Conservation (phyloP, 306 rosid genomes). For the Elaeagnus macrophylla region DNA sequence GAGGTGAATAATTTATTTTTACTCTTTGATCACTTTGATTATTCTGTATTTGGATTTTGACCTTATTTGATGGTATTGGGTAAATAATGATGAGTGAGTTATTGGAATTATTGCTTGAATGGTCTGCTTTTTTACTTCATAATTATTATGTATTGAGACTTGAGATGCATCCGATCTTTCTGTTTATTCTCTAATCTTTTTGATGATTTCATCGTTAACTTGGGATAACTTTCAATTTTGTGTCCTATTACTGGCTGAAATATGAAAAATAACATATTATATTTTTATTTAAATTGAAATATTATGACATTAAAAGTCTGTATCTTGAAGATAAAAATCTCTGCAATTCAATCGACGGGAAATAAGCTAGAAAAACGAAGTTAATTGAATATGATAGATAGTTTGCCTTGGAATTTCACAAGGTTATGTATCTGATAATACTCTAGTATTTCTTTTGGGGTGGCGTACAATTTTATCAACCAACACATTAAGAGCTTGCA, state of each 20-base stretch:
- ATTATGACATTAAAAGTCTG: not conserved
- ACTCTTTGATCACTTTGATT: not conserved
- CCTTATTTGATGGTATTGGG: not conserved
- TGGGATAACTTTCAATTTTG: not conserved
- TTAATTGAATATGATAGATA: no score
- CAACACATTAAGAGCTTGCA: no score
- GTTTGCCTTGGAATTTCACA: no score
- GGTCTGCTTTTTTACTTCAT: not conserved
- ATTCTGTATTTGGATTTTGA: constrained; percentile 16
- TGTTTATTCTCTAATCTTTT: not conserved
- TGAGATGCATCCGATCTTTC: not conserved
- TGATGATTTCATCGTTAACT: not conserved
- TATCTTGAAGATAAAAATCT: no score
- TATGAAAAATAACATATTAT: not conserved
- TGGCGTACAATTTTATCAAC: no score
- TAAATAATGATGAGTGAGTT: constrained; percentile 1
- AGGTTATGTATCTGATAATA: no score
- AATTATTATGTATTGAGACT: not conserved
- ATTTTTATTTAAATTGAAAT: constrained; percentile 1
- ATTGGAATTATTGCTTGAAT: constrained; percentile 4
- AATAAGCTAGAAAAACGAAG: no score
- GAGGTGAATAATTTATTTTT: constrained; percentile 46
- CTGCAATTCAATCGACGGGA: no score
- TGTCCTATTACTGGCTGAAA: not conserved
- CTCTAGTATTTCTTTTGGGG: no score